Evolutionary conservation across 139 green algal genomes (phyloP), one percentile per base, ranked within the genome.

Genomic region (Edaphochlamys debaryana): DNA sequence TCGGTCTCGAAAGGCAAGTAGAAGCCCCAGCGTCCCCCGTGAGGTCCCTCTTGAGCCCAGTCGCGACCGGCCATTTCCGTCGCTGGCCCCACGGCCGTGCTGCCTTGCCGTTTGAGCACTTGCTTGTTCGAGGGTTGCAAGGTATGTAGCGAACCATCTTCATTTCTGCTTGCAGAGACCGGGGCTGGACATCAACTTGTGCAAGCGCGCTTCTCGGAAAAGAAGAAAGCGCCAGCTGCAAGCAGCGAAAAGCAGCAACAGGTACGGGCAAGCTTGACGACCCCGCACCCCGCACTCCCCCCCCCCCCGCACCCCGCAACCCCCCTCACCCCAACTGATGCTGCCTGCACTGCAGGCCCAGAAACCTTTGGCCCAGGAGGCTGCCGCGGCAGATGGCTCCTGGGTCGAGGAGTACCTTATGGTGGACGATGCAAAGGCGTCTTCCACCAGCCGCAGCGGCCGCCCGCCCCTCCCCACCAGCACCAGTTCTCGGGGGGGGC

Each of bases 331-430:
- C n/a, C n/a, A n/a, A n/a, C n/a, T n/a, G n/a, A n/a, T n/a, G n/a
- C n/a, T n/a, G n/a, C n/a, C n/a, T n/a, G n/a, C n/a, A n/a, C n/a
- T n/a, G n/a, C n/a, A n/a, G n/a, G n/a, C n/a, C n/a, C n/a, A n/a
- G n/a, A n/a, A n/a, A n/a, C 25, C 29, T 4, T 3, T 36, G 2
- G 50, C 50, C 8, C 8, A 58, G 50, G 50, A 4, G 2, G 50
- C 50, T 19, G 20, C 50, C 50, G 23, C 50, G 6, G 50, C 50
- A 22, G 20, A 19, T 22, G 20, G 20, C 0, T 38, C 74, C 1
- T 80, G 74, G 74, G 58, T 69, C 3, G 74, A 80, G 17, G 74
- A 70, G n/a, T 80, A 69, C 38, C 74, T 80, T 4, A 27, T 80
- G 38, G 74, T 80, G 1, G 74, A 80, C 38, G 58, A 80, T 56